Conservation (phyloP, 2,329 filamentous ascomycete genomes). For the Aureobasidium sp. region DNA sequence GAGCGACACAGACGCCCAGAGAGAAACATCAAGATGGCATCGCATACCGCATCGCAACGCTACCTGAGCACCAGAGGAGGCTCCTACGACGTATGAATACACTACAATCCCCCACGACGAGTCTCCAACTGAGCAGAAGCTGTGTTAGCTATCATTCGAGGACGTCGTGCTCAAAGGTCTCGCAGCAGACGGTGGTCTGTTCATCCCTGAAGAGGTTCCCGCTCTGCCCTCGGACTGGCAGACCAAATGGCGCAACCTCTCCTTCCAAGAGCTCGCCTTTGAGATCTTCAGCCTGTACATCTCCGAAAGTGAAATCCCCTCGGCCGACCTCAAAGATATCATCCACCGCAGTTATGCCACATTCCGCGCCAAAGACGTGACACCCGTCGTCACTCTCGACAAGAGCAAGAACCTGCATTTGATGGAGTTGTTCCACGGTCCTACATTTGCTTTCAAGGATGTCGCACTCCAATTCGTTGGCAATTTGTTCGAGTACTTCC, state of each 20-base stretch:
- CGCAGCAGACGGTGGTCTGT: constrained; percentile 78
- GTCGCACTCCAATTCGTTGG: constrained; percentile 88
- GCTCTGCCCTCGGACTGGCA: constrained; percentile 56
- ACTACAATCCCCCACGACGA: constrained; percentile 1
- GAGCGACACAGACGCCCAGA: constrained; percentile 1
- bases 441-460: constrained; percentile 94
- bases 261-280: constrained; percentile 75
- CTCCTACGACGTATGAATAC: constrained; percentile 50
- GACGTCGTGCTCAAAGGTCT: constrained; percentile 85
- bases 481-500: constrained; percentile 91
- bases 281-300: constrained; percentile 85
- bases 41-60: constrained; percentile 50
- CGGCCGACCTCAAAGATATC: constrained; percentile 71
- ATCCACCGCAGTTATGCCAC: constrained; percentile 81
- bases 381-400: constrained; percentile 72
- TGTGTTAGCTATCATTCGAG: constrained; percentile 72
- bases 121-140: constrained; percentile 20
- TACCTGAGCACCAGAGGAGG: constrained; percentile 59
- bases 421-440: constrained; percentile 93
- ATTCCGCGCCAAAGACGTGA: constrained; percentile 72
- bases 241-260: constrained; percentile 65
- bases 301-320: constrained; percentile 72
- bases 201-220: constrained; percentile 79
- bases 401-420: constrained; percentile 67
- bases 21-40: constrained; percentile 21